These are phyloP conservation scores for Ceratocystis albifundus DNA, from an alignment of 2,329 filamentous ascomycete genomes.

Conservation along the genomic window DNA sequence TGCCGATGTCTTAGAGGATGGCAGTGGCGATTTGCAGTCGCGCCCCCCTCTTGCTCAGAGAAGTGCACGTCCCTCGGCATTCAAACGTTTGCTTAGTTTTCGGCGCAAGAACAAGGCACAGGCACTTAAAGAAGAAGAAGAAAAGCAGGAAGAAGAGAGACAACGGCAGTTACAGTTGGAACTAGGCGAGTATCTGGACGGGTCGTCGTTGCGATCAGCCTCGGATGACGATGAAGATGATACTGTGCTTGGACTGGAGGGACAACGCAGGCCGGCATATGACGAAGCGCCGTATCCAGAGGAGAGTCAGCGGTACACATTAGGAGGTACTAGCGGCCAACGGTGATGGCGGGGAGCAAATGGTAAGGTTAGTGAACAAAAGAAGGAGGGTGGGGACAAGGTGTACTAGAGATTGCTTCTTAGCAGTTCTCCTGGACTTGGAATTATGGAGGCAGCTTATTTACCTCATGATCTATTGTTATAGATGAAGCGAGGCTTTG, in stretches of 20 bases:
- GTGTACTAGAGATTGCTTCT: not conserved
- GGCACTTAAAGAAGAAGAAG: not conserved
- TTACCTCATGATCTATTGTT: not conserved
- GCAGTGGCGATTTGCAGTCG: constrained; percentile 2
- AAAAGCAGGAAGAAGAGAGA: not conserved
- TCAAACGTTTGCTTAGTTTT: constrained; percentile 17
- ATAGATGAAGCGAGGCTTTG: not conserved
- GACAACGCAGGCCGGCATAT: constrained; percentile 6
- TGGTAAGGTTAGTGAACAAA: not conserved
- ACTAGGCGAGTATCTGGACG: not conserved
- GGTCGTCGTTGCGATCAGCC: constrained; percentile 1
- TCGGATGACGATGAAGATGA: constrained; percentile 15
- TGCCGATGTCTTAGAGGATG: not conserved
- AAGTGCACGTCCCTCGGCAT: constrained; percentile 7
- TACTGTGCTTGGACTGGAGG: constrained; percentile 6
- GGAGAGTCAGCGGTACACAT: constrained; percentile 14
- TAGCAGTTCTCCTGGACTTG: not conserved
- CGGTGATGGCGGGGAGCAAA: not conserved
- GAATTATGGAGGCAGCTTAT: not conserved
- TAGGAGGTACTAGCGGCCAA: not conserved
- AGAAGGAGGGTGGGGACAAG: not conserved
- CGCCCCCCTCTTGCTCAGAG: not conserved
- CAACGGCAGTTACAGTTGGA: constrained; percentile 1
- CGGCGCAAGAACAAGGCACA: constrained; percentile 9
- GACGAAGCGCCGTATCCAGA: constrained; percentile 17